These are phyloP conservation scores for Hypoxylon lenormandii DNA, from an alignment of 495 filamentous ascomycete genomes.

Conservation along the genomic window DNA sequence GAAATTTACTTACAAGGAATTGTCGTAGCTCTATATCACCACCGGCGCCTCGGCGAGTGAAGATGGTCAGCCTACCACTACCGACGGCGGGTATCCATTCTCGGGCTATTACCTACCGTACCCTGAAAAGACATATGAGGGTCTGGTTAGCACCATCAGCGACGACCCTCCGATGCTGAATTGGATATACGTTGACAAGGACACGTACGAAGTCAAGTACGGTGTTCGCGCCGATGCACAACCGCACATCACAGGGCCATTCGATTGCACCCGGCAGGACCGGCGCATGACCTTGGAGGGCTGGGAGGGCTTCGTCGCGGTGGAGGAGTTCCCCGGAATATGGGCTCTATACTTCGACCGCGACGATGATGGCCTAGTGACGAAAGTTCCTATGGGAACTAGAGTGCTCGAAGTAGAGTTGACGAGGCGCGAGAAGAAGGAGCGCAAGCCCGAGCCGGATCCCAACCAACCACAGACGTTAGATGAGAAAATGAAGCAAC, in stretches of 20 bases:
- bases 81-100: constrained; percentile 58
- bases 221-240: constrained; percentile 63
- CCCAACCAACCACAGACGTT: constrained; percentile 43
- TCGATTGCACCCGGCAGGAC: constrained; percentile 68
- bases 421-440: constrained; percentile 55
- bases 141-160: constrained; percentile 69
- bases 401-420: constrained; percentile 56
- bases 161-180: constrained; percentile 72
- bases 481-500: constrained; percentile 49
- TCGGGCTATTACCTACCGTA: constrained; percentile 71
- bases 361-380: constrained; percentile 58
- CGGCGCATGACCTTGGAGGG: constrained; percentile 66
- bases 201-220: constrained; percentile 67
- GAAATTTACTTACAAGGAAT: constrained; percentile 20
- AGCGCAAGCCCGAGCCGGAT: constrained; percentile 50
- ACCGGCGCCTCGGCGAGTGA: constrained; percentile 46
- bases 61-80: constrained; percentile 21
- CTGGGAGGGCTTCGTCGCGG: constrained; percentile 60
- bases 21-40: constrained; percentile 47
- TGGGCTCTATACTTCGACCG: constrained; percentile 62
- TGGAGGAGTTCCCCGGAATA: constrained; percentile 52
- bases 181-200: constrained; percentile 72
- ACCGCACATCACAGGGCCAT: constrained; percentile 66
- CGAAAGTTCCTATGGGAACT: constrained; percentile 51
- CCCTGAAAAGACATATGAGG: constrained; percentile 66